A percentile compares a stretch with the other conserved stretches of the same genome.
phyloP scores from a whole-genome alignment of 208 protist genomes.

The Herpetomonas muscarum region DNA sequence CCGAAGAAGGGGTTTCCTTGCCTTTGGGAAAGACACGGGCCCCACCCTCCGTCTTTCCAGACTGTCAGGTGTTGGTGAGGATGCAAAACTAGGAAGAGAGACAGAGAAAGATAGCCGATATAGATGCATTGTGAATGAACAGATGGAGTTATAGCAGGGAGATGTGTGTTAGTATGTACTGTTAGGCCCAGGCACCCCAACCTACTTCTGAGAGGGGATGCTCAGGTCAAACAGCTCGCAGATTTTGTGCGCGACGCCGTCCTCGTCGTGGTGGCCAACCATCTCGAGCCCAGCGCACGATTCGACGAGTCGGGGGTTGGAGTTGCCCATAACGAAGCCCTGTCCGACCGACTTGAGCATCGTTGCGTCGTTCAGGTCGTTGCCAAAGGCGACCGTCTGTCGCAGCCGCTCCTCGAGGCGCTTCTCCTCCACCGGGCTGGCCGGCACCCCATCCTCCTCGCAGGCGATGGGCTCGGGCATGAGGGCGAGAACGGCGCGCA shows the following conservation, averaged over 20 bases:
- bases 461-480: conserved; percentile 1
- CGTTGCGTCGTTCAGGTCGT: conserved; percentile 51
- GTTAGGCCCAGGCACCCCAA: not conserved
- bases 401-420: conserved; percentile 14
- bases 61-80: not conserved
- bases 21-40: no score
- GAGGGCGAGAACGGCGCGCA: conserved; percentile 20
- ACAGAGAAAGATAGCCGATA: not conserved
- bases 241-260: conserved; percentile 48
- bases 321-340: conserved; percentile 55
- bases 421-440: conserved; percentile 5
- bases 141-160: no score
- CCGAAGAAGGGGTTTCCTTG: no score
- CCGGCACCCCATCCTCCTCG: conserved; percentile 7
- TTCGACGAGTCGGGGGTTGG: conserved; percentile 28
- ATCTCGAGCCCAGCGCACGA: conserved; percentile 37
- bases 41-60: no score
- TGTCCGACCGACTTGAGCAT: conserved; percentile 41
- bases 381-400: conserved; percentile 51
- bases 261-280: conserved; percentile 30
- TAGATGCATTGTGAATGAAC: not conserved
- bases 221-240: conserved; percentile 25
- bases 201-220: not conserved
- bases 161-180: no score
- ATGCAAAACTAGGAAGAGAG: conserved; percentile 6